phyloP scores from a whole-genome alignment of 495 filamentous ascomycete species.

The Penicillium verhagenii region DNA sequence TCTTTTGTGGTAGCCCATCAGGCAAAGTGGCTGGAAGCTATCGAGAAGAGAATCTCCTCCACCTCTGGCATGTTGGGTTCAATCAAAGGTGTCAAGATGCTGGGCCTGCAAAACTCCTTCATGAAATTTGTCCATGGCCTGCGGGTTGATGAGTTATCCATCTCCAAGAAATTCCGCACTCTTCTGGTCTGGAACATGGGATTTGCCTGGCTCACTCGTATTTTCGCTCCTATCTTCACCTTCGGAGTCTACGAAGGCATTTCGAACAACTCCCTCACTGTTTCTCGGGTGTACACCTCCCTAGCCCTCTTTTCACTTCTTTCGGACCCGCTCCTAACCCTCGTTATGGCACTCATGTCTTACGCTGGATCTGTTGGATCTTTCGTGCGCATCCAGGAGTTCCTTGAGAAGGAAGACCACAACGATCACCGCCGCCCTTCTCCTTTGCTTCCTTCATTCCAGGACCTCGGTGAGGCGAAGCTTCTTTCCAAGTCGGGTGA shows the following conservation, averaged over 20 bases:
- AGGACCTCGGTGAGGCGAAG: conserved; percentile 25
- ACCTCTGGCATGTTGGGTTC: conserved; percentile 53
- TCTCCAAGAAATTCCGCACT: conserved; percentile 54
- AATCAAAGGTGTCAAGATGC: conserved; percentile 65
- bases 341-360: conserved; percentile 57
- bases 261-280: conserved; percentile 49
- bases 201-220: conserved; percentile 51
- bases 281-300: conserved; percentile 55
- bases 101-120: conserved; percentile 46
- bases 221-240: conserved; percentile 52
- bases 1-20: conserved; percentile 25
- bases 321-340: conserved; percentile 49
- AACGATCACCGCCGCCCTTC: conserved; percentile 29
- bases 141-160: conserved; percentile 55
- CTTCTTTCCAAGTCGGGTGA: conserved; percentile 19
- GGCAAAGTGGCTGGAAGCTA: conserved; percentile 29
- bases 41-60: conserved; percentile 54
- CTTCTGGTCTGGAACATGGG: conserved; percentile 55
- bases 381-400: conserved; percentile 58
- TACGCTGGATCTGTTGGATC: conserved; percentile 56
- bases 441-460: conserved; percentile 15
- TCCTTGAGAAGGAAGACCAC: conserved; percentile 47
- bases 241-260: conserved; percentile 52
- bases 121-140: conserved; percentile 47
- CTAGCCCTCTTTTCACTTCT: conserved; percentile 61